Base-by-base conservation (phyloP, 2,329 filamentous ascomycete species). In the Aureobasidium sp. region DNA sequence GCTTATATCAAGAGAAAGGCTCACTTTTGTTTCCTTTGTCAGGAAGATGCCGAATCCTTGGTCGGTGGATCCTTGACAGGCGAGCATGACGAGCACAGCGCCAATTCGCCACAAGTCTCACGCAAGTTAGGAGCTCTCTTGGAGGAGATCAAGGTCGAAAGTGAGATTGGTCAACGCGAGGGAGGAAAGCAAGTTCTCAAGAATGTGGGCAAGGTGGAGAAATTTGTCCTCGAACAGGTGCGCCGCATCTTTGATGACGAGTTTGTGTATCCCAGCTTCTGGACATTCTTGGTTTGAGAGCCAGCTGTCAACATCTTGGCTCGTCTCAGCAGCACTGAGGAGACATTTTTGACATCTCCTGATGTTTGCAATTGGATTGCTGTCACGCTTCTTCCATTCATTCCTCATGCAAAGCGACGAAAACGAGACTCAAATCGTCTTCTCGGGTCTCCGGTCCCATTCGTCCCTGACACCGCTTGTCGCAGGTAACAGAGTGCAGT, bases 201-300 rank as follows among this genome's bases (percentile, higher is more conserved):
- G 81, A 99, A 99, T 73, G 93, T 99, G 55, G 93, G 94, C 63
- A 99, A 99, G 80, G 94, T 99, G 63, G 94, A 99, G 78, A 89
- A 91, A 70, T 99, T 99, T 74, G 91, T 99, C 62, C 81, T 99
- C 64, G 93, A 97, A 74, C 93, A 97, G 76, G 94, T 99, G 65
- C 86, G 93, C 72, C 85, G 91, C 71, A 97, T 99, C 69, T 97
- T 99, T 71, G 94, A 99, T 76, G 94, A 97, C 72, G 94, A 99
- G 74, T 94, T 97, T 77, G 92, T 97, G 65, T 97, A 96, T 77
- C 94, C 94, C 48, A 97, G 92, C 75, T 97, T 95, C 76, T 97
- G 93, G 92, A 97, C 93, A 0, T 97, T 97, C 74, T 78, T 99
- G 69, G 87, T 97, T 48, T 96, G 76, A 77, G 27, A 42, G 49